Conservation (phyloP, 73 alveolate genomes). For the Tetrahymena thermophila region DNA sequence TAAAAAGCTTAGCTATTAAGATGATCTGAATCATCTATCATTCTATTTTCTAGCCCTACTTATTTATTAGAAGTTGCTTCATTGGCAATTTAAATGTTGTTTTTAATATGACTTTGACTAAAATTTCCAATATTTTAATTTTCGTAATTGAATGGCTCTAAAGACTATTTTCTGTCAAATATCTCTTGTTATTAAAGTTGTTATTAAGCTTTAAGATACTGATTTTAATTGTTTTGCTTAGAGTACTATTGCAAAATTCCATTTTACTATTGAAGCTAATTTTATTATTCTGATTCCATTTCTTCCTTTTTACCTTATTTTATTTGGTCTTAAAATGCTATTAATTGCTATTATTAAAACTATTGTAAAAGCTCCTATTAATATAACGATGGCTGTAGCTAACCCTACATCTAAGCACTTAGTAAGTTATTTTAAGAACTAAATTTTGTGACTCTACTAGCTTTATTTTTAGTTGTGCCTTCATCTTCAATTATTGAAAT, state of each 20-base stretch:
- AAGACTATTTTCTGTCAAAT: background rate
- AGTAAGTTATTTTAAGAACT: background rate
- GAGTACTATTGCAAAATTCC: background rate
- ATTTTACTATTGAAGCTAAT: background rate
- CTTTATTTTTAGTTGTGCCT: background rate
- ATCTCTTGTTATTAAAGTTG: background rate
- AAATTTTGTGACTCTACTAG: background rate
- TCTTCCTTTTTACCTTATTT: background rate
- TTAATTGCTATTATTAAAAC: background rate
- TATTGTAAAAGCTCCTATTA: background rate
- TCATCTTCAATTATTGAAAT: background rate
- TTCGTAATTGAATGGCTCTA: background rate
- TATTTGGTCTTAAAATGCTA: background rate
- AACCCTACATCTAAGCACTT: background rate
- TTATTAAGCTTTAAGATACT: background rate
- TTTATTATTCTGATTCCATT: background rate
- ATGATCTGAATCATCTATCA: background rate
- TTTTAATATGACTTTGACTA: background rate
- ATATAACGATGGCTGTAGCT: background rate
- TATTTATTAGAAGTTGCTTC: background rate
- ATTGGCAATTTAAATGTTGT: background rate
- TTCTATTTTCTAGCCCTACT: background rate
- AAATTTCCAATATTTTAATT: background rate
- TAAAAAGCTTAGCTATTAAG: background rate
- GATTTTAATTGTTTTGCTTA: background rate